These are phyloP conservation scores for Coccomyxa sp. DNA, from an alignment of 139 green algal species.

Conservation along the genomic window DNA sequence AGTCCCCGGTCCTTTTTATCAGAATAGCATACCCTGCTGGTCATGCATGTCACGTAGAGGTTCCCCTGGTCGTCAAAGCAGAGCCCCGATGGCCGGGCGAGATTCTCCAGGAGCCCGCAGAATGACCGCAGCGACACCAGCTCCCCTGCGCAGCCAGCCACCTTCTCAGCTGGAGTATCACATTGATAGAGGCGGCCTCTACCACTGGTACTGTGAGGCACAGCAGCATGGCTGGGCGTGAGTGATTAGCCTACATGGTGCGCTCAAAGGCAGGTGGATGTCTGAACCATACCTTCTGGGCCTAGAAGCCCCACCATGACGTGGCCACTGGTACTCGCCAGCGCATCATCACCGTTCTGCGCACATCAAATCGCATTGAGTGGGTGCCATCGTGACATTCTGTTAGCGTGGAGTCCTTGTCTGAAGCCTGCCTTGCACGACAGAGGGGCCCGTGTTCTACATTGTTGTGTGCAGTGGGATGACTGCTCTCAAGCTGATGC, in stretches of 20 bases:
- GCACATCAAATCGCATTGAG: too few relatives aligned
- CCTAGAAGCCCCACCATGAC: too few relatives aligned
- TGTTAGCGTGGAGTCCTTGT: neutral
- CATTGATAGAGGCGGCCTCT: neutral
- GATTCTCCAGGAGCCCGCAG: neutral
- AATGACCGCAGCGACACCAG: neutral
- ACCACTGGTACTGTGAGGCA: neutral
- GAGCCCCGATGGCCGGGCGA: neutral
- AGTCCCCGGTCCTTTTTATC: neutral
- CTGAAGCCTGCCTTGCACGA: neutral
- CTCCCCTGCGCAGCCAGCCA: too few relatives aligned
- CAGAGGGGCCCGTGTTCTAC: neutral
- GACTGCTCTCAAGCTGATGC: neutral
- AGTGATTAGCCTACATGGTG: too few relatives aligned
- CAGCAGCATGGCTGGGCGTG: too few relatives aligned
- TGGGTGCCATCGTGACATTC: too few relatives aligned
- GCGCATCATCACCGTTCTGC: too few relatives aligned
- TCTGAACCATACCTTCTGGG: too few relatives aligned
- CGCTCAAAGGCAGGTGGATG: too few relatives aligned
- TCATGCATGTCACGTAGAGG: neutral
- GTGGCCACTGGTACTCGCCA: too few relatives aligned
- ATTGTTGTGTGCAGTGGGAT: neutral
- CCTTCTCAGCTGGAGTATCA: too few relatives aligned
- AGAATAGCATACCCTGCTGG: neutral
- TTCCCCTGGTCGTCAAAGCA: neutral